Percentiles rank a stretch among this genome's conserved stretches.
These are phyloP conservation scores for Rubroboletus satanas DNA, from an alignment of 768 basidiomycete genomes.

Conservation along the genomic window DNA sequence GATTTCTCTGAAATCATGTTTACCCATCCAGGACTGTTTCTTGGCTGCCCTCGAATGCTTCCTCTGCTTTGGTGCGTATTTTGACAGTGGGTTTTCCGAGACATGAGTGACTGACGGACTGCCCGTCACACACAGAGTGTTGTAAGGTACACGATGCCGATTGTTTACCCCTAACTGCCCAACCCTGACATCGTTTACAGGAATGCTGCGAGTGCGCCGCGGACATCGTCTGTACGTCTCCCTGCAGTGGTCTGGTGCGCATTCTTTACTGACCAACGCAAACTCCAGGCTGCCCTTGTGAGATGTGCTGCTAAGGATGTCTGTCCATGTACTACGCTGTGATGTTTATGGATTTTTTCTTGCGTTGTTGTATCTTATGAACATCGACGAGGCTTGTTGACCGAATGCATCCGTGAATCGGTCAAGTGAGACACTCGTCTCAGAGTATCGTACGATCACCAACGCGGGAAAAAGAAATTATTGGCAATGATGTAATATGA, in stretches of 20 bases:
- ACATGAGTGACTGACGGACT: neutral
- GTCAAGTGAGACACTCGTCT: no score
- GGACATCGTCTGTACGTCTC: conserved; percentile 64
- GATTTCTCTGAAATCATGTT: neutral
- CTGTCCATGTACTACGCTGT: conserved; percentile 2
- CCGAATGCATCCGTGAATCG: neutral
- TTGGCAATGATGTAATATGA: no score
- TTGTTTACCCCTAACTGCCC: neutral
- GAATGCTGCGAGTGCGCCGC: conserved; percentile 67
- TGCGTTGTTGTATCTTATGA: conserved; percentile 16
- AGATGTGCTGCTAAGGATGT: conserved; percentile 59
- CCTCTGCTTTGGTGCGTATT: conserved; percentile 63
- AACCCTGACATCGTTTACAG: conserved; percentile 31
- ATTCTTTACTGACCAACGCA: neutral
- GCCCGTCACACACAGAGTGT: conserved; percentile 43
- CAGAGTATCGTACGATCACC: neutral
- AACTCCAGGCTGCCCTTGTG: conserved; percentile 68
- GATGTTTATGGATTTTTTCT: neutral
- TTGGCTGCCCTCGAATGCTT: conserved; percentile 60
- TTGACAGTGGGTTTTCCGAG: neutral
- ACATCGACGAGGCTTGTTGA: neutral
- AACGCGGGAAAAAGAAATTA: neutral
- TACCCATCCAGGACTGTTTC: conserved; percentile 56
- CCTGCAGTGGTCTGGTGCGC: neutral
- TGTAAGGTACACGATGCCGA: conserved; percentile 50